A percentile compares a stretch with the other conserved stretches of the same genome.
Evolutionary conservation across 2,329 filamentous ascomycete genomes (phyloP).

Genomic region (Cladosporium sp.): DNA sequence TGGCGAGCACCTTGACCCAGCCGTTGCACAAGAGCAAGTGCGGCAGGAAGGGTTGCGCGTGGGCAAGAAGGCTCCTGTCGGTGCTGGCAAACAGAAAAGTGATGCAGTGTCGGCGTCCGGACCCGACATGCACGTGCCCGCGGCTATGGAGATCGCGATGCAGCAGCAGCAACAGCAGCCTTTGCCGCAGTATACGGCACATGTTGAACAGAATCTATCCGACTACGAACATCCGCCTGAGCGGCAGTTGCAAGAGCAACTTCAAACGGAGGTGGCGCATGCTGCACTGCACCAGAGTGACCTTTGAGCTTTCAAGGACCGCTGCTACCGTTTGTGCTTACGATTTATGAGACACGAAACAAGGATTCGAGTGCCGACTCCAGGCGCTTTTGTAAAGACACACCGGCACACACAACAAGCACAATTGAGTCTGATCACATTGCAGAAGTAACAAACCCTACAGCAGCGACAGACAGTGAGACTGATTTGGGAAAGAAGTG

Average conservation of each 20-base stretch:
- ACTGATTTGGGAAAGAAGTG: neutral
- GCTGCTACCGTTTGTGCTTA: neutral
- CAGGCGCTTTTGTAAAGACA: no score
- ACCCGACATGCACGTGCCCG: neutral
- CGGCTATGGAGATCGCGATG: neutral
- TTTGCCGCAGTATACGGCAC: neutral
- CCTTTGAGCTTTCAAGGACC: neutral
- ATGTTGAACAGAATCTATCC: neutral
- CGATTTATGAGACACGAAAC: neutral
- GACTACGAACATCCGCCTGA: neutral
- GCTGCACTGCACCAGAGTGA: neutral
- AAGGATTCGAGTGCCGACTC: neutral
- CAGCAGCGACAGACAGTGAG: neutral
- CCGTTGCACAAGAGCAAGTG: constrained; percentile 9
- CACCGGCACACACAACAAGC: no score
- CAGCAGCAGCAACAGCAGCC: constrained; percentile 2
- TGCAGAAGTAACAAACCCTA: no score
- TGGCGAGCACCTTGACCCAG: constrained; percentile 25
- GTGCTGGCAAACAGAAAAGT: neutral
- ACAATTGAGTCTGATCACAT: no score
- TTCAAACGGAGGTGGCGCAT: constrained; percentile 1
- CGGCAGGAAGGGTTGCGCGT: neutral
- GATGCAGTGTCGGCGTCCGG: neutral
- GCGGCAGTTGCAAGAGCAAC: constrained; percentile 1
- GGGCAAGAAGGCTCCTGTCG: neutral